Conservation (phyloP, 2,329 filamentous ascomycete genomes). For the Neofusicoccum parvum region DNA sequence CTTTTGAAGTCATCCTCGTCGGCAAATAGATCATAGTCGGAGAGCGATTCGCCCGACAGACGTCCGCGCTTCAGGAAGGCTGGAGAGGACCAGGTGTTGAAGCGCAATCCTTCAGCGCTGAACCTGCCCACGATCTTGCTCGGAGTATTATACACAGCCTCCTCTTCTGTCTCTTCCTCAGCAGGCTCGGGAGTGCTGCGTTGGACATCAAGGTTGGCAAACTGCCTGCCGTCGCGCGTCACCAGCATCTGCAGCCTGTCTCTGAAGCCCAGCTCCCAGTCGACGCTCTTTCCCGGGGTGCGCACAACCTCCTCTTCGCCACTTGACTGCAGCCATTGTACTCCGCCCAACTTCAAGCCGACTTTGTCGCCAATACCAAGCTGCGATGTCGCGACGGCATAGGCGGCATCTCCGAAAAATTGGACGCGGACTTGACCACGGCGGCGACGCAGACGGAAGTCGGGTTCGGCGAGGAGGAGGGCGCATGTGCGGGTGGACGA, state of each 20-base stretch:
- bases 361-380: conserved; percentile 80
- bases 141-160: conserved; percentile 4
- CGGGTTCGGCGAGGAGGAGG: conserved; percentile 80
- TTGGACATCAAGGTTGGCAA: conserved; percentile 55
- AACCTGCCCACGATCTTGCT: conserved; percentile 13
- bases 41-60: conserved; percentile 68
- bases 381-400: conserved; percentile 65
- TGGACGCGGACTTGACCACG: conserved; percentile 81
- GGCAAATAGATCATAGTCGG: conserved; percentile 67
- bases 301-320: conserved; percentile 53
- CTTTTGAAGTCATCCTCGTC: conserved; percentile 68
- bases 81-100: conserved; percentile 70
- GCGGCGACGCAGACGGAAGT: conserved; percentile 75
- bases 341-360: conserved; percentile 68
- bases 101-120: conserved; percentile 19
- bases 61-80: conserved; percentile 72
- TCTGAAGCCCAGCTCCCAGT: conserved; percentile 58
- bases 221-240: conserved; percentile 50
- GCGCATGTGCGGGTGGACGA: conserved; percentile 72
- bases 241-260: conserved; percentile 42
- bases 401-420: conserved; percentile 71
- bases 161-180: background rate
- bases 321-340: conserved; percentile 61
- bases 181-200: conserved; percentile 10
- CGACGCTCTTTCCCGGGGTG: conserved; percentile 59